Conservation (phyloP, 1,284 basidiomycete species). For the Microbotryomycetes sp. region DNA sequence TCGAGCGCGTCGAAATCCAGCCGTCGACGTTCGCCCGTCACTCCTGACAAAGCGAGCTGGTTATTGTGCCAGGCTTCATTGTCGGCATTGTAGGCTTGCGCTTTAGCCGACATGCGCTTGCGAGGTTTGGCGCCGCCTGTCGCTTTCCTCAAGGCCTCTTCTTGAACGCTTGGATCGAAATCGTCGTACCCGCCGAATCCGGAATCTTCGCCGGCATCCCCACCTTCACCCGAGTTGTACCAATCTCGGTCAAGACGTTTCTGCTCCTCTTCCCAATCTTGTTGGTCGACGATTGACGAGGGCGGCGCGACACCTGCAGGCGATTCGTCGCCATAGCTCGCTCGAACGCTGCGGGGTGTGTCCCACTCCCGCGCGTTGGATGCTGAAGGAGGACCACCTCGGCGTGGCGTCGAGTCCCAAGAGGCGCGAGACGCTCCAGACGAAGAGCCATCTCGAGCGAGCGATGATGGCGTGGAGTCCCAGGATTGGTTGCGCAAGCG, state of each 20-base stretch:
- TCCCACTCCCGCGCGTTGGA: slow-evolving; percentile 51
- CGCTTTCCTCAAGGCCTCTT: slow-evolving; percentile 70
- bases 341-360: slow-evolving; percentile 49
- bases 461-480: slow-evolving; percentile 34
- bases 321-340: slow-evolving; percentile 31
- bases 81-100: slow-evolving; percentile 95
- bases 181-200: slow-evolving; percentile 75
- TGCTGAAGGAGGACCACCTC: background rate
- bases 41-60: slow-evolving; percentile 90
- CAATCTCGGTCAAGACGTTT: slow-evolving; percentile 81
- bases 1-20: slow-evolving; percentile 73
- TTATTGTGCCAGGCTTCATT: slow-evolving; percentile 98
- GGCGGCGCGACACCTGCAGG: slow-evolving; percentile 29
- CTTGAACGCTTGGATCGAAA: slow-evolving; percentile 66
- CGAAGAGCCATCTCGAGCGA: too few relatives aligned
- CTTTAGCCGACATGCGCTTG: slow-evolving; percentile 80
- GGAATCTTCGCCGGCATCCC: slow-evolving; percentile 82
- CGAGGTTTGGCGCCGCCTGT: slow-evolving; percentile 50
- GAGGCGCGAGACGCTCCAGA: slow-evolving; percentile 8
- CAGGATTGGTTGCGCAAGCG: slow-evolving; percentile 24
- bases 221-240: slow-evolving; percentile 78
- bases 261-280: slow-evolving; percentile 92
- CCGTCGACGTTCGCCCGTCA: slow-evolving; percentile 66
- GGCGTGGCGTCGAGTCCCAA: slow-evolving; percentile 32
- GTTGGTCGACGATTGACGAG: slow-evolving; percentile 15